These are phyloP conservation scores for Teratosphaeria zuluensis DNA, from an alignment of 2,329 filamentous ascomycete species.

Conservation along the genomic window DNA sequence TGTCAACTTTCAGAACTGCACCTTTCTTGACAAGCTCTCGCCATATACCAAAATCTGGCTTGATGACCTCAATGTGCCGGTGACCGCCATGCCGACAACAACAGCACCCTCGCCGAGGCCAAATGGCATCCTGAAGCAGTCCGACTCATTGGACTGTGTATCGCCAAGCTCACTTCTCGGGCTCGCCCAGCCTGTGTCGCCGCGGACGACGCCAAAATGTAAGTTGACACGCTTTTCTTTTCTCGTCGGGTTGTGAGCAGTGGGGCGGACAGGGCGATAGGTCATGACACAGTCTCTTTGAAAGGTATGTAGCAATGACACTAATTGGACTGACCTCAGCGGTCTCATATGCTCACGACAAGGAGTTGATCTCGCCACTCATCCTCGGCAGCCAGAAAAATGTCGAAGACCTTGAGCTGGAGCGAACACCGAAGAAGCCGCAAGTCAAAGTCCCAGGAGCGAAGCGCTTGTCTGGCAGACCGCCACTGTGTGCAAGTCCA, in stretches of 20 bases:
- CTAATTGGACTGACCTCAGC: constrained; percentile 20
- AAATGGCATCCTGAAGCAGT: constrained; percentile 11
- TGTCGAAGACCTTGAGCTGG: constrained; percentile 32
- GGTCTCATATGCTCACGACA: constrained; percentile 35
- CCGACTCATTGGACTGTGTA: constrained; percentile 13
- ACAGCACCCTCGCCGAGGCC: constrained; percentile 3
- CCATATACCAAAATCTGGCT: not conserved
- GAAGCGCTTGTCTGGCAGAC: constrained; percentile 33
- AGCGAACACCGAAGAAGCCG: constrained; percentile 24
- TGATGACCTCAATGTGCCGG: not conserved
- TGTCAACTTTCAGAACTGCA: not conserved
- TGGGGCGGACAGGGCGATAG: not conserved
- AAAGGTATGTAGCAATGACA: not conserved
- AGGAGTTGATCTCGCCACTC: constrained; percentile 38
- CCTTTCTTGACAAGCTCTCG: not conserved
- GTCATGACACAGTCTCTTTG: not conserved
- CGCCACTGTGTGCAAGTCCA: constrained; percentile 18
- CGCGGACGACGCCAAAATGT: constrained; percentile 19
- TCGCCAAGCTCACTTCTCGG: constrained; percentile 20
- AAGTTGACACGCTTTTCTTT: constrained; percentile 7
- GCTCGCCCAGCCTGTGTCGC: constrained; percentile 12
- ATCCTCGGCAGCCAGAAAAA: constrained; percentile 38
- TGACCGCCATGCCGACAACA: not conserved
- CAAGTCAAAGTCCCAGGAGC: constrained; percentile 30
- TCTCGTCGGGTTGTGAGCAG: not conserved